phyloP scores from a whole-genome alignment of 2,329 filamentous ascomycete species.

The Colletotrichum musicola region DNA sequence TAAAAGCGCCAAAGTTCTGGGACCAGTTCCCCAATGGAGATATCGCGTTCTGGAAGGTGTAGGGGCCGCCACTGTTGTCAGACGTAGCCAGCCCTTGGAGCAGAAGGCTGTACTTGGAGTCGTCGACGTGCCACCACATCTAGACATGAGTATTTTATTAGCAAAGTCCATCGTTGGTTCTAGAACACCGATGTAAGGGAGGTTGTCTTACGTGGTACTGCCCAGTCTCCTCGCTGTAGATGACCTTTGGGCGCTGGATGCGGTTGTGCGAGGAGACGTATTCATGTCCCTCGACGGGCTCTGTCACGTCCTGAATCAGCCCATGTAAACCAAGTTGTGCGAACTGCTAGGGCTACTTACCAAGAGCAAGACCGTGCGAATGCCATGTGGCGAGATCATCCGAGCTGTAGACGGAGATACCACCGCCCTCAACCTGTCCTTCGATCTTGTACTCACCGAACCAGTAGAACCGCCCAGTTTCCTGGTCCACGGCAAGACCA shows the following conservation, averaged over 20 bases:
- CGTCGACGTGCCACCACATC: conserved; percentile 74
- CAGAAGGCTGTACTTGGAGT: conserved; percentile 66
- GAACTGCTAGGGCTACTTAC: too few species aligned
- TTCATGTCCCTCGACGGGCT: conserved; percentile 65
- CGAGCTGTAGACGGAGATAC: conserved; percentile 72
- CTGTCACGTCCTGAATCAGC: conserved; percentile 36
- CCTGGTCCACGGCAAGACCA: conserved; percentile 64
- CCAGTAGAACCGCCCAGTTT: conserved; percentile 69
- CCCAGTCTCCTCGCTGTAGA: conserved; percentile 65
- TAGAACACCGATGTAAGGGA: not conserved
- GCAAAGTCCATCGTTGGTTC: not conserved
- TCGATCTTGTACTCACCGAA: conserved; percentile 73
- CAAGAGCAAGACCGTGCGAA: conserved; percentile 67
- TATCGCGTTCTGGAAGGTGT: conserved; percentile 65
- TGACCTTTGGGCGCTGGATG: conserved; percentile 73
- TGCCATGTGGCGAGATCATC: conserved; percentile 72
- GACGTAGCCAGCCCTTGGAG: conserved; percentile 69
- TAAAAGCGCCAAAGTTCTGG: conserved; percentile 72
- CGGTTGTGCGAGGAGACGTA: conserved; percentile 68
- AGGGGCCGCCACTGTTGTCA: conserved; percentile 65
- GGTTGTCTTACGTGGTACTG: conserved; percentile 65
- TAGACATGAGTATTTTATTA: conserved; percentile 40
- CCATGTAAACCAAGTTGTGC: too few species aligned
- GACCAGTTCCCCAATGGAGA: conserved; percentile 72
- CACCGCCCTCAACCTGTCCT: conserved; percentile 69